phyloP scores from a whole-genome alignment of 1,284 basidiomycete species.

The Papiliotrema nemorosa region DNA sequence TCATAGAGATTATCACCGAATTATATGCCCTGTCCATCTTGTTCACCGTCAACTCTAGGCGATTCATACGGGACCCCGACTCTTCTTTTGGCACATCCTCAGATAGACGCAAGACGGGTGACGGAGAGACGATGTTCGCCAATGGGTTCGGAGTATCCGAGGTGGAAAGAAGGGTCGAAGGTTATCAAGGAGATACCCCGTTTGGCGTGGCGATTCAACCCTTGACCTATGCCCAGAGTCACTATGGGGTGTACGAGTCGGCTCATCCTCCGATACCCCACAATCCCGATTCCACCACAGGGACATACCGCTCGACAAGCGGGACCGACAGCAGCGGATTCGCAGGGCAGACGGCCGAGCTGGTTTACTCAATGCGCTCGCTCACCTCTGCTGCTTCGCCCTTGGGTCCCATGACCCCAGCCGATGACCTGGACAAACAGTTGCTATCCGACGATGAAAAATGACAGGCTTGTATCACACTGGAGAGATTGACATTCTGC shows the following conservation, averaged over 20 bases:
- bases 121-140: not conserved
- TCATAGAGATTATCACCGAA: constrained; percentile 35
- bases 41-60: constrained; percentile 35
- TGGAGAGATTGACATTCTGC: too few species aligned
- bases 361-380: not conserved
- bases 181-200: constrained; percentile 1
- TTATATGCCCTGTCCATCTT: constrained; percentile 34
- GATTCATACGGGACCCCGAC: not conserved
- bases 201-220: not conserved
- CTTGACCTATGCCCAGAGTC: not conserved
- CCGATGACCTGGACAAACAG: constrained; percentile 1
- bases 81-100: not conserved
- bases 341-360: not conserved
- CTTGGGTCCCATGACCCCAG: not conserved
- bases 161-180: constrained; percentile 3
- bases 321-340: not conserved
- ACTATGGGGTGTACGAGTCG: not conserved
- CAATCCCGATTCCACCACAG: too few species aligned
- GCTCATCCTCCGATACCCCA: too few species aligned
- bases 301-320: too few species aligned
- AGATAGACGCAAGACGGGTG: not conserved
- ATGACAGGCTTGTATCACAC: too few species aligned
- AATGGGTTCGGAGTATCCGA: not conserved
- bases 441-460: not conserved
- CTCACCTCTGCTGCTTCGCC: not conserved